phyloP scores from a whole-genome alignment of 2,329 filamentous ascomycete genomes.

The Exutisphaerella laricina region DNA sequence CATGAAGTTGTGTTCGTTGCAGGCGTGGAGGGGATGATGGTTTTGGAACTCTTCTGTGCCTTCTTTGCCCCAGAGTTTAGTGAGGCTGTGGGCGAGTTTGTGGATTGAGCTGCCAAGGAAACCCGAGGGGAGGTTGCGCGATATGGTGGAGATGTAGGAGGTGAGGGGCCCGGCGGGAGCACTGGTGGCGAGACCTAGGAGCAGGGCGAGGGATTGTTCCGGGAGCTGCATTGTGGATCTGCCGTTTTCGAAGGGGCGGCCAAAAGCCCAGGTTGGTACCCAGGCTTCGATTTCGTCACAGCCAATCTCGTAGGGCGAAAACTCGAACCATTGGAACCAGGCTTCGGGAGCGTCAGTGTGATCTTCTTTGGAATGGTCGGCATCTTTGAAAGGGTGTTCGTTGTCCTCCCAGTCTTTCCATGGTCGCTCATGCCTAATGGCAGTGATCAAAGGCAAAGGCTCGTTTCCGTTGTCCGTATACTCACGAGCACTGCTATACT shows the following conservation, averaged over 20 bases:
- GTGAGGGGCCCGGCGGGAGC: slow-evolving; percentile 33
- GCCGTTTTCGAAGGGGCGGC: slow-evolving; percentile 31
- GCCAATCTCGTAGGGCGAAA: slow-evolving; percentile 34
- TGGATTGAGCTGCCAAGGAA: slow-evolving; percentile 31
- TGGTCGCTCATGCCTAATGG: slow-evolving; percentile 27
- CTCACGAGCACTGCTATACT: slow-evolving; percentile 26
- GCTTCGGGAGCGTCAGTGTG: slow-evolving; percentile 32
- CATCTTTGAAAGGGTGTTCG: slow-evolving; percentile 27
- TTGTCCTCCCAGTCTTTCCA: slow-evolving; percentile 29
- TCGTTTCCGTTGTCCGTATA: slow-evolving; percentile 25
- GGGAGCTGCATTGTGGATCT: slow-evolving; percentile 31
- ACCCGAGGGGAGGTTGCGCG: slow-evolving; percentile 28
- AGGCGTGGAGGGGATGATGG: slow-evolving; percentile 34
- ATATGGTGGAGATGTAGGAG: slow-evolving; percentile 32
- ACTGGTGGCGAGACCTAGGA: slow-evolving; percentile 31
- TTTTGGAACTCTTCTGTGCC: slow-evolving; percentile 32
- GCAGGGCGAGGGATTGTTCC: slow-evolving; percentile 32
- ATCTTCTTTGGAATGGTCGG: slow-evolving; percentile 22
- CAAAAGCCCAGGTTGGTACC: slow-evolving; percentile 35
- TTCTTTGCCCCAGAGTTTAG: slow-evolving; percentile 32
- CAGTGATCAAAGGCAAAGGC: slow-evolving; percentile 28
- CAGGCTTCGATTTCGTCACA: slow-evolving; percentile 35
- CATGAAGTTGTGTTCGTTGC: slow-evolving; percentile 33
- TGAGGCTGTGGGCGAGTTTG: slow-evolving; percentile 22
- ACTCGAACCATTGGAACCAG: slow-evolving; percentile 36